Conservation (phyloP, 495 filamentous ascomycete genomes). For the Aspergillus olivimuriae region DNA sequence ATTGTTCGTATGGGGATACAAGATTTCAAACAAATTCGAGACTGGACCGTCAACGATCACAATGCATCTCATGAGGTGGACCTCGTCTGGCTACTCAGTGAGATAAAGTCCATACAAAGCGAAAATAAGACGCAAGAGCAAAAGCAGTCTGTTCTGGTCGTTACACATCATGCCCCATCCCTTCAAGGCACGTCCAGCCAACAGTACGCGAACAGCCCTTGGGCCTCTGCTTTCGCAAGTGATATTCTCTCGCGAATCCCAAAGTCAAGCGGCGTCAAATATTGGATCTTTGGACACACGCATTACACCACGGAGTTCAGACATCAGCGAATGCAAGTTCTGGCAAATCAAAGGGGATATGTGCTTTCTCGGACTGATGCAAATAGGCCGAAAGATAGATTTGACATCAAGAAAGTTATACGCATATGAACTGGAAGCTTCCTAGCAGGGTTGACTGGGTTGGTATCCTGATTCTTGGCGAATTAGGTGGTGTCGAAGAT, state of each 20-base stretch:
- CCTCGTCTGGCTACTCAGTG: conserved; percentile 35
- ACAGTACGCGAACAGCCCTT: conserved; percentile 33
- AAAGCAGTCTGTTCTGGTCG: conserved; percentile 35
- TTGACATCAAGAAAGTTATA: too few relatives aligned
- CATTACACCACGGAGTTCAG: conserved; percentile 42
- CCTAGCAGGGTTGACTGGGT: too few relatives aligned
- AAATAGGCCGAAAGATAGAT: too few relatives aligned
- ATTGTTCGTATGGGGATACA: conserved; percentile 35
- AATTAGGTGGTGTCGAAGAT: too few relatives aligned
- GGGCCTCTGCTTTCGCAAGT: conserved; percentile 44
- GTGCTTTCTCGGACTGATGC: too few relatives aligned
- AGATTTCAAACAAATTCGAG: conserved; percentile 45
- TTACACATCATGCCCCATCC: conserved; percentile 51
- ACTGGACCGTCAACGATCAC: conserved; percentile 44
- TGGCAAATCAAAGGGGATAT: too few relatives aligned
- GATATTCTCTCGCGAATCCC: conserved; percentile 32
- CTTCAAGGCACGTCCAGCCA: conserved; percentile 36
- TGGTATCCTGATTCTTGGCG: too few relatives aligned
- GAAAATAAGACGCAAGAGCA: conserved; percentile 12
- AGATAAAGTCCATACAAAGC: conserved; percentile 25
- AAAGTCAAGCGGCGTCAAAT: conserved; percentile 26
- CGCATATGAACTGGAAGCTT: too few relatives aligned
- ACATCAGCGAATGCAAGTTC: too few relatives aligned
- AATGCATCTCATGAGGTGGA: conserved; percentile 39
- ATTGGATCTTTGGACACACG: conserved; percentile 52